Evolutionary conservation across 441 rosid genomes (phyloP), one percentile per base, ranked within the genome.

Genomic region (Lagerstroemia fauriei): DNA sequence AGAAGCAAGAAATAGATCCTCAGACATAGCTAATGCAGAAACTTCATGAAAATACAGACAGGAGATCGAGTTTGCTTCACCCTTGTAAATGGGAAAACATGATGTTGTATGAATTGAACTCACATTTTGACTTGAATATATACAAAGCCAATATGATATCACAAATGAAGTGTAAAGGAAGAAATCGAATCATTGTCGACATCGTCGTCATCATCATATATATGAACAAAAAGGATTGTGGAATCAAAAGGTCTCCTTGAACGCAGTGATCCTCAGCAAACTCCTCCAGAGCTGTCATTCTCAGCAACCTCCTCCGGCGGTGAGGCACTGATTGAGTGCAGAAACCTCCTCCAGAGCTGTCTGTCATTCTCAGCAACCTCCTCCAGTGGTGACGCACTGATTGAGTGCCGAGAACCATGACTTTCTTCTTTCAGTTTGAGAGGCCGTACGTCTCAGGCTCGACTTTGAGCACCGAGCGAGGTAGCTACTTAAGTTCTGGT

Each of bases 401-500:
- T 94, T 94, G 77, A 94, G 82, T 4, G 92, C 88, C 7, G 95
- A 88, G 76, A 96, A 89, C 98, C 97, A 94, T 56, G 98, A 92
- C 77, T 90, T 92, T 78, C 91, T 83, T 1, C 90, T 87, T 83
- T 89, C 94, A 0, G 86, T 66, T 74, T 84, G 87, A 0, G 97
- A 92, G 57, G 87, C 83, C 0, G 96, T 87, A 41, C 90, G 87
- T 80, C 95, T 85, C 48, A 92, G 85, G 72, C 93, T 90, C 25
- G 91, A 85, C 77, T 95, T 87, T 22, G 92, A 88, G 79, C 90
- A 90, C 80, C 90, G 85, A 5, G 83, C 88, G 65, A 87, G 78
- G 29, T 86, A 83, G 78, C 82, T 78, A 10, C 80, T 83, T 50
- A 86, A 75, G 82, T 86, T 85, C 50, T 84, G 83, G 78, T 86